Evolutionary conservation across 2,329 filamentous ascomycete genomes (phyloP), one percentile per base, ranked within the genome.

Genomic region (Paraconiothyrium brasiliense): DNA sequence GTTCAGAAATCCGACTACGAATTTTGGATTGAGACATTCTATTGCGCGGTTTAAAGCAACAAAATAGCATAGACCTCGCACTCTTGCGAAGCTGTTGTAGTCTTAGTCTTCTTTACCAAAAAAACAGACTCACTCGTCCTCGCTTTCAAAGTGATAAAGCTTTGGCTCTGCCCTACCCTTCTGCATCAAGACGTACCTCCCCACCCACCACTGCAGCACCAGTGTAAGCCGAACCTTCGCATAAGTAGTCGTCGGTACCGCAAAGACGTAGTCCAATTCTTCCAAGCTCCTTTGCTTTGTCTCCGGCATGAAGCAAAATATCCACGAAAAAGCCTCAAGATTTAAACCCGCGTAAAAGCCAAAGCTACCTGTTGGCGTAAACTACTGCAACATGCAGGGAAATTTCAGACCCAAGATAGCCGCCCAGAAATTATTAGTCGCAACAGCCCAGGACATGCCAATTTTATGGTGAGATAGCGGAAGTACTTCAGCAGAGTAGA

Each of bases 401-500:
- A 79, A 81, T 6, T 75, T 80, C 20, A 81, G 69, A 6, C 71
- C 75, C 13, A 81, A 68, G 16, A 44, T 22, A 14, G 46, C 49
- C 5, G 34, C 52, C 7, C 79, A 72, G 14, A 78, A 71, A 6
- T 79, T 79, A 76, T 78, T 81, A 67, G 80, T 78, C 32, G 79
- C 71, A 32, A 77, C 77, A 0, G 79, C 80, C 2, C 78, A 75
- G 1, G 81, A 78, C 9, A 79, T 78, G 54, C 79, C 80, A 32
- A 81, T 72, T 68, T 81, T 76, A 65, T 89, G 84, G 70, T 91
- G 88, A 1, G 87, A 89, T 1, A 91, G 83, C 0, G 89, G 89
- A 73, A 89, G 91, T 2, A 90, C 87, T 76, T 92, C 89, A 57
- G 89, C 88, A 5, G 84, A 86, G 77, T 91, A 91, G 16, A 20